Percentiles rank a stretch among this genome's conserved stretches.
Conservation (phyloP, 176 grass and related monocot genomes). For the Lolium perenne region DNA sequence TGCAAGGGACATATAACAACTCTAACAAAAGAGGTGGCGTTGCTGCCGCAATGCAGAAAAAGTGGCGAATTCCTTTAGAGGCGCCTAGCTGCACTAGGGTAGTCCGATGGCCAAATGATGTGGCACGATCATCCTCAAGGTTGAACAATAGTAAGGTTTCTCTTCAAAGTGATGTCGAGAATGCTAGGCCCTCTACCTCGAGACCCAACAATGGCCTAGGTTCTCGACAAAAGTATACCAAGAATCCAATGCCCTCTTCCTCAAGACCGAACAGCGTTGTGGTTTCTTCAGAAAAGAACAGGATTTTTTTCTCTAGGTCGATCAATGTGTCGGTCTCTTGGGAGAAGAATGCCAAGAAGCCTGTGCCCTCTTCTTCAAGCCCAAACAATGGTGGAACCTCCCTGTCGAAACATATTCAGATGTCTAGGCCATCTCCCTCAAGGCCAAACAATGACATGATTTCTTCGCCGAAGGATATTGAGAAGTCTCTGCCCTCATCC, state of each 20-base stretch:
- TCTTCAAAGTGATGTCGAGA: background rate
- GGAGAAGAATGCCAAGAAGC: background rate
- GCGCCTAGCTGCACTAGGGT: background rate
- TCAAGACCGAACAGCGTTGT: background rate
- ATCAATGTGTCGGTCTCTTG: background rate
- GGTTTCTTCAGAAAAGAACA: background rate
- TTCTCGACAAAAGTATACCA: background rate
- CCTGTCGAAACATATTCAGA: background rate
- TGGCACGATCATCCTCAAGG: background rate
- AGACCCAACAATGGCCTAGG: background rate
- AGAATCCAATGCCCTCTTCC: background rate
- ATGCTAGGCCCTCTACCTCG: background rate
- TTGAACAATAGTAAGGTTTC: background rate
- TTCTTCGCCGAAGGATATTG: background rate
- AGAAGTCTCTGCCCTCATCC: background rate
- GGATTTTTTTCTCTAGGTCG: background rate
- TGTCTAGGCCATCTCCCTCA: background rate
- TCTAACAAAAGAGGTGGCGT: background rate
- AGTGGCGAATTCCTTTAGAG: background rate
- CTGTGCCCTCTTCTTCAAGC: background rate
- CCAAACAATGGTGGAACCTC: background rate
- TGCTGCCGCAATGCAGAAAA: background rate
- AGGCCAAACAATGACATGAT: background rate
- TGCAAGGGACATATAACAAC: background rate
- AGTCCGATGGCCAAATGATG: background rate